These are phyloP conservation scores for Claviceps sp. DNA, from an alignment of 2,329 filamentous ascomycete genomes.

Conservation along the genomic window DNA sequence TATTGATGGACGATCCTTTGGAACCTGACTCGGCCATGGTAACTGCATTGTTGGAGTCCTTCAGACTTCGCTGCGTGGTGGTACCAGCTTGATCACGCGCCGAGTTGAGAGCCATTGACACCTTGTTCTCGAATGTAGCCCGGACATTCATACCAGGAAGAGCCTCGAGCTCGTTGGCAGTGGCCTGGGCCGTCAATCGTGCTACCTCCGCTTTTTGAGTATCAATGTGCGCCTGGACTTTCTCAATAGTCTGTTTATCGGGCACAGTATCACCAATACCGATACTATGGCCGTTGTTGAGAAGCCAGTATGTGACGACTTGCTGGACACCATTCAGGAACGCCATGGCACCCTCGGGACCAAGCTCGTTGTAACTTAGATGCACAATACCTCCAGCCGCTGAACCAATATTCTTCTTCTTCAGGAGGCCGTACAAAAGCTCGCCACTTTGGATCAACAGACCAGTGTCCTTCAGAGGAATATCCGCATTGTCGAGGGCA, in stretches of 20 bases:
- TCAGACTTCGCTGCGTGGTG: constrained; percentile 79
- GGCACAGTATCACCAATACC: constrained; percentile 98
- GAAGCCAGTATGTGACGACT: constrained; percentile 92
- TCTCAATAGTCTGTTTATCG: constrained; percentile 68
- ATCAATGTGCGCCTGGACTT: constrained; percentile 71
- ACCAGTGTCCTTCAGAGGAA: constrained; percentile 60
- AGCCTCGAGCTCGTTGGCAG: constrained; percentile 78
- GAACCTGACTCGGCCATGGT: constrained; percentile 95
- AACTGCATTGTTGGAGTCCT: constrained; percentile 91
- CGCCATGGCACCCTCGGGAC: constrained; percentile 70
- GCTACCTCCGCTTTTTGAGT: constrained; percentile 72
- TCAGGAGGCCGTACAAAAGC: constrained; percentile 78
- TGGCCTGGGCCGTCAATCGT: constrained; percentile 61
- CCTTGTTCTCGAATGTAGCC: constrained; percentile 95
- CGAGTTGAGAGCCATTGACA: constrained; percentile 84
- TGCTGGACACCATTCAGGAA: constrained; percentile 95
- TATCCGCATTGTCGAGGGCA: constrained; percentile 35
- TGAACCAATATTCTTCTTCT: constrained; percentile 90
- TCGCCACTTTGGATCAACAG: constrained; percentile 76
- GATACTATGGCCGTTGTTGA: constrained; percentile 94
- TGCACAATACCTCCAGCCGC: constrained; percentile 84
- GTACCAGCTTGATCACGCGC: constrained; percentile 95
- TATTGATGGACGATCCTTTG: constrained; percentile 98
- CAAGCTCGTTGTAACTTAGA: constrained; percentile 91
- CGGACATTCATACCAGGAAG: constrained; percentile 96